A percentile compares a stretch with the other conserved stretches of the same genome.
These are phyloP conservation scores for Penicillium concentricum DNA, from an alignment of 2,329 filamentous ascomycete species.

Conservation along the genomic window DNA sequence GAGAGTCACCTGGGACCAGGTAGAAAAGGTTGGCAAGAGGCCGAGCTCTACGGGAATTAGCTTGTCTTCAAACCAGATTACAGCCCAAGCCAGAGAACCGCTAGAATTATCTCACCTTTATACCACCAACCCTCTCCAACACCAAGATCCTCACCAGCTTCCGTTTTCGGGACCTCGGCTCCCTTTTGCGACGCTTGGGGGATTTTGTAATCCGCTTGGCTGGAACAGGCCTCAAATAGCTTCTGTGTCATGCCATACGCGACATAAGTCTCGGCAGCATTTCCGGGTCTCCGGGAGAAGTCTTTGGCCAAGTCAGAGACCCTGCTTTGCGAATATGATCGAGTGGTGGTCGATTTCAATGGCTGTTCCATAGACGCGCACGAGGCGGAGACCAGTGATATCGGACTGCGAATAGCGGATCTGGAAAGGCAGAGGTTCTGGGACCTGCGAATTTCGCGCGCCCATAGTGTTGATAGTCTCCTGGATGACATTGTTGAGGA, in stretches of 20 bases:
- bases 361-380: slow-evolving; percentile 16
- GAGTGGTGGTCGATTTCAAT: neutral
- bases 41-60: slow-evolving; percentile 60
- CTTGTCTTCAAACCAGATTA: neutral
- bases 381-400: neutral
- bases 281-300: slow-evolving; percentile 36
- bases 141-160: slow-evolving; percentile 80
- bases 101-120: slow-evolving; percentile 56
- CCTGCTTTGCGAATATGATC: slow-evolving; percentile 19
- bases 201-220: slow-evolving; percentile 74
- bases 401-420: neutral
- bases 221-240: slow-evolving; percentile 72
- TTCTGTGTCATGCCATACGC: slow-evolving; percentile 76
- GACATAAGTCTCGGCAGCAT: slow-evolving; percentile 66
- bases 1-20: slow-evolving; percentile 95
- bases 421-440: slow-evolving; percentile 21
- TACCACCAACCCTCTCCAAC: slow-evolving; percentile 77
- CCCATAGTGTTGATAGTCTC: slow-evolving; percentile 19
- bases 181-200: slow-evolving; percentile 65
- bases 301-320: slow-evolving; percentile 30
- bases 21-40: slow-evolving; percentile 83
- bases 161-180: slow-evolving; percentile 66
- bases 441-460: slow-evolving; percentile 17
- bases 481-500: slow-evolving; percentile 24
- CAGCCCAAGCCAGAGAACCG: neutral